Percentiles rank a stretch among this genome's conserved stretches.
phyloP scores from a whole-genome alignment of 805 yeast species.

The Wickerhamiella bombiphila region DNA sequence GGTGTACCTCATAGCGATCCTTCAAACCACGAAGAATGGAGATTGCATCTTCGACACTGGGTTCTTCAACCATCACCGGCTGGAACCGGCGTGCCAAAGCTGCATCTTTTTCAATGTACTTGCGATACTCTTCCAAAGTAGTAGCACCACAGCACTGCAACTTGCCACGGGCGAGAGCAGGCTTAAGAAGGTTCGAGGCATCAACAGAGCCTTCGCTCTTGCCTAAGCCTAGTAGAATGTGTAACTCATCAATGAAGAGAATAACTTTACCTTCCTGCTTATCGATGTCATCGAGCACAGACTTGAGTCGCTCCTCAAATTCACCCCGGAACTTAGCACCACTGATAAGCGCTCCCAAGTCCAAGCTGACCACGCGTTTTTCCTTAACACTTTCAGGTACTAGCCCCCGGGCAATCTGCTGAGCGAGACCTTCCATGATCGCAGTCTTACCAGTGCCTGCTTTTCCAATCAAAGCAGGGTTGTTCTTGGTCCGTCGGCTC shows the following conservation, averaged over 20 bases:
- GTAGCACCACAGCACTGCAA: slow-evolving; percentile 98
- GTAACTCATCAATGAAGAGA: slow-evolving; percentile 92
- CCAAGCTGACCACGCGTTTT: slow-evolving; percentile 70
- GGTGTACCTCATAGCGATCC: slow-evolving; percentile 91
- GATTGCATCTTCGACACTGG: slow-evolving; percentile 79
- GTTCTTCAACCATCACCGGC: slow-evolving; percentile 74
- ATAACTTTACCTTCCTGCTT: slow-evolving; percentile 74
- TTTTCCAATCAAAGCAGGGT: slow-evolving; percentile 86
- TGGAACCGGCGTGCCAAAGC: slow-evolving; percentile 97
- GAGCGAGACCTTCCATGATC: slow-evolving; percentile 91
- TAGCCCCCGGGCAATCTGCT: slow-evolving; percentile 76
- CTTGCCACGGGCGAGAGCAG: slow-evolving; percentile 91
- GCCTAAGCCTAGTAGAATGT: slow-evolving; percentile 99
- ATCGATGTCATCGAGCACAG: slow-evolving; percentile 87
- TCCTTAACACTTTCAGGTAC: slow-evolving; percentile 90
- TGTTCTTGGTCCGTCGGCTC: slow-evolving; percentile 85
- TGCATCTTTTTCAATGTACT: slow-evolving; percentile 88
- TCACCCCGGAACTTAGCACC: slow-evolving; percentile 96
- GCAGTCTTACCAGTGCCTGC: slow-evolving; percentile 99
- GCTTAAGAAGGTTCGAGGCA: slow-evolving; percentile 92
- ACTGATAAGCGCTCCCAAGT: slow-evolving; percentile 75
- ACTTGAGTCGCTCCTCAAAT: slow-evolving; percentile 89
- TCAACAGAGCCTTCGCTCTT: slow-evolving; percentile 93
- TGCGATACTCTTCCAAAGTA: slow-evolving; percentile 85
- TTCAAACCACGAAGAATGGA: slow-evolving; percentile 85